These are phyloP conservation scores for Apophysomyces sp. DNA, from an alignment of 371 early-diverging fungal genomes.

Conservation along the genomic window DNA sequence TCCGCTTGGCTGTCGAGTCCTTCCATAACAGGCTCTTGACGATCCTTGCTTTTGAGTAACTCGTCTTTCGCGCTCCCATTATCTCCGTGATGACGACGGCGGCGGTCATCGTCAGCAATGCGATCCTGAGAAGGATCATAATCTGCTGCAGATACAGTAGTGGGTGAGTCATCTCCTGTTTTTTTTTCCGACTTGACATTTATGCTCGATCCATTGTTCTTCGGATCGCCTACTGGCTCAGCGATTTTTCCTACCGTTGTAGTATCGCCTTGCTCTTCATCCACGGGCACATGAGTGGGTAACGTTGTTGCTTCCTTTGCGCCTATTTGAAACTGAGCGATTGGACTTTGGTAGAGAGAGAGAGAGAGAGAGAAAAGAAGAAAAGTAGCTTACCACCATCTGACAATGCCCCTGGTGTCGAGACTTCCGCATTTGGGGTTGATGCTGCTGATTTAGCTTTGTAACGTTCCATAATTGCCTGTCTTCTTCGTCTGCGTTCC, in stretches of 20 bases:
- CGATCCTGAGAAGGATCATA: conserved; percentile 67
- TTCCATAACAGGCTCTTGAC: conserved; percentile 35
- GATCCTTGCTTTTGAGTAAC: conserved; percentile 55
- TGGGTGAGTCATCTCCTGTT: conserved; percentile 41
- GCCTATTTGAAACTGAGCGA: neutral
- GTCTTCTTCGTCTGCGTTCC: conserved; percentile 72
- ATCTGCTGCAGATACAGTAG: conserved; percentile 67
- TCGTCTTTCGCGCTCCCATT: conserved; percentile 45
- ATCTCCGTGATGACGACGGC: conserved; percentile 9
- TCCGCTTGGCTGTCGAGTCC: conserved; percentile 46
- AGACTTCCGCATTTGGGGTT: conserved; percentile 10
- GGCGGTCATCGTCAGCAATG: conserved; percentile 40
- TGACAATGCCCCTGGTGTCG: conserved; percentile 2
- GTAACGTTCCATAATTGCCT: conserved; percentile 67
- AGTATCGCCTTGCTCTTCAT: conserved; percentile 5
- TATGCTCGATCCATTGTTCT: neutral
- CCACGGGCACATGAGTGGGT: neutral
- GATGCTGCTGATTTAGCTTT: conserved; percentile 30
- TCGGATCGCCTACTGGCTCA: neutral
- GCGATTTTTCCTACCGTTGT: conserved; percentile 19
- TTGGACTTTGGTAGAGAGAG: neutral
- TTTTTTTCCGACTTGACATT: conserved; percentile 12
- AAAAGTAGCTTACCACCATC: neutral
- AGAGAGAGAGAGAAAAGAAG: neutral
- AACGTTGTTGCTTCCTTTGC: neutral